Percentiles rank a stretch among this genome's conserved stretches.
These are phyloP conservation scores for Tillandsia fasciculata DNA, from an alignment of 176 grass and related monocot species.

Conservation along the genomic window DNA sequence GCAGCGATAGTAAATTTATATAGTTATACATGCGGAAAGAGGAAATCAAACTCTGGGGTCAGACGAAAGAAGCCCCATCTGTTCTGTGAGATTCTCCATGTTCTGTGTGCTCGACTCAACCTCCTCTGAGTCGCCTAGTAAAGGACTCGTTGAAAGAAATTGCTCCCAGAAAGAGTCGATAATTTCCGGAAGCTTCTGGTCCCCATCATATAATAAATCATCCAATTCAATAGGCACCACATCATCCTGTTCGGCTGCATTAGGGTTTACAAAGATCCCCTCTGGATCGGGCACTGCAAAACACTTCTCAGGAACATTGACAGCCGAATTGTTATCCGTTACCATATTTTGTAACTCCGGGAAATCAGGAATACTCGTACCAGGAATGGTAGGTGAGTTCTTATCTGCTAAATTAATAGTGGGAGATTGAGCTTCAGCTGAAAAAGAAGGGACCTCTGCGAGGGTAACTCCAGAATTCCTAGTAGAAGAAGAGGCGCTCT, in stretches of 20 bases:
- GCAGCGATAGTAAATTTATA: not conserved
- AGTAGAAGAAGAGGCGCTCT: constrained; percentile 37
- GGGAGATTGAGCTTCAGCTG: constrained; percentile 41
- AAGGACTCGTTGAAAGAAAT: not conserved
- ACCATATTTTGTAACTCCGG: constrained; percentile 52
- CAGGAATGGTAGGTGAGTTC: constrained; percentile 16
- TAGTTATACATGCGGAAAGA: not conserved
- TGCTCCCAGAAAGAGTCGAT: constrained; percentile 2
- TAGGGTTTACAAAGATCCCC: constrained; percentile 32
- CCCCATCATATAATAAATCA: not conserved
- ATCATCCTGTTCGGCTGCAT: constrained; percentile 1
- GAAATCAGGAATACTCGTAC: constrained; percentile 37
- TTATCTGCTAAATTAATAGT: constrained; percentile 19
- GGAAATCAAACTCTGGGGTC: constrained; percentile 35
- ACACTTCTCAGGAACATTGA: constrained; percentile 31
- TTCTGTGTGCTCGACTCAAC: constrained; percentile 9
- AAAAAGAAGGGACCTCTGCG: constrained; percentile 48
- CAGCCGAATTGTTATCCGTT: constrained; percentile 9
- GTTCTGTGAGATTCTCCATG: constrained; percentile 67
- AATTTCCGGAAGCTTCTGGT: not conserved
- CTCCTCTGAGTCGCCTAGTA: not conserved
- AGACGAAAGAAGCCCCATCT: constrained; percentile 84
- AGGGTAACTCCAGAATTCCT: constrained; percentile 72
- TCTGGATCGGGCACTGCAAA: constrained; percentile 53
- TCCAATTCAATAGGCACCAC: not conserved